Evolutionary conservation across 495 filamentous ascomycete genomes (phyloP).

Genomic region (Hypoxylon fragiforme): DNA sequence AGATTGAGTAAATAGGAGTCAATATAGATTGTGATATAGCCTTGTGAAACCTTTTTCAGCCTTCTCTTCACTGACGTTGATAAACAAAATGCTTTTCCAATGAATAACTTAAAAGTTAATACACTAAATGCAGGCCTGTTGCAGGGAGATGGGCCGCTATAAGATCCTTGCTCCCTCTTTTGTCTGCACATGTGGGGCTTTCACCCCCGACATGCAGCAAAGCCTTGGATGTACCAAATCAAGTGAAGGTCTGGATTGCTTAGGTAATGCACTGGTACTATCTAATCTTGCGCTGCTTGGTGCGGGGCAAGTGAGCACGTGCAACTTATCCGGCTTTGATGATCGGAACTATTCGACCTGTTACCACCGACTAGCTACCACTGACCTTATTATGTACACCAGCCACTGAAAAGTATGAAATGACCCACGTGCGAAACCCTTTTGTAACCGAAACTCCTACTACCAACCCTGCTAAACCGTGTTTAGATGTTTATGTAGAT

Average conservation of each 20-base stretch:
- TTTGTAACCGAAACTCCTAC: constrained; percentile 4
- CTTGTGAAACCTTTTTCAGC: constrained; percentile 28
- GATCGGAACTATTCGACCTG: not conserved
- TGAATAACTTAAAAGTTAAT: not conserved
- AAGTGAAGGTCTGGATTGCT: no score
- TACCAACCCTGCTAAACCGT: constrained; percentile 10
- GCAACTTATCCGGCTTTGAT: constrained; percentile 5
- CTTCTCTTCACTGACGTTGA: constrained; percentile 32
- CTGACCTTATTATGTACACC: constrained; percentile 3
- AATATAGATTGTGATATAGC: constrained; percentile 14
- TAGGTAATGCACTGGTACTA: no score
- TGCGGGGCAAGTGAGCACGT: constrained; percentile 35
- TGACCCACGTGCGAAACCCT: constrained; percentile 19
- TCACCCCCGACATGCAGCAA: not conserved
- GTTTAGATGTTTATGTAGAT: constrained; percentile 17
- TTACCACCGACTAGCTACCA: not conserved
- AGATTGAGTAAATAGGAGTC: not conserved
- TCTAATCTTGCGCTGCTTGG: no score
- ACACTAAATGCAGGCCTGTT: not conserved
- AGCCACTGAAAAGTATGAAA: constrained; percentile 19
- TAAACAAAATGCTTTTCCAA: constrained; percentile 4
- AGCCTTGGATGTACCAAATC: no score
- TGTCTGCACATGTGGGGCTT: no score
- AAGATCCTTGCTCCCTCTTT: constrained; percentile 14
- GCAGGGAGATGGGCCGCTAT: constrained; percentile 8